A percentile compares a stretch with the other conserved stretches of the same genome.
Conservation (phyloP, 495 filamentous ascomycete species). For the Opeltia flavorubescens region DNA sequence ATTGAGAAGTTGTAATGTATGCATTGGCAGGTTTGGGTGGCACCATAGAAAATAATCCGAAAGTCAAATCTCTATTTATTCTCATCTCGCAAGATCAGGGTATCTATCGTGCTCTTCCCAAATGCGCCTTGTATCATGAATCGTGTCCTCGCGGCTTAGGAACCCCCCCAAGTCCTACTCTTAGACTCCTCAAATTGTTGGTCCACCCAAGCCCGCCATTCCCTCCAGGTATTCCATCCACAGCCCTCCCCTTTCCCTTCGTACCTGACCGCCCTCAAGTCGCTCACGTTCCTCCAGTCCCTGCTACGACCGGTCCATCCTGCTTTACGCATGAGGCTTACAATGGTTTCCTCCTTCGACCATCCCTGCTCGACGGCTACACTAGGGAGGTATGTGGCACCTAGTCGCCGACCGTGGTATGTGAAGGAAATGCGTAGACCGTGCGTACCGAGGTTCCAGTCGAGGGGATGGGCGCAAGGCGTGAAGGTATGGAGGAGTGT, state of each 20-base stretch:
- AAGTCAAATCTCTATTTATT: too few relatives aligned
- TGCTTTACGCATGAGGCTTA: slow-evolving; percentile 86
- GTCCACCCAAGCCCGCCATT: slow-evolving; percentile 63
- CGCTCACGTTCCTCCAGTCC: slow-evolving; percentile 58
- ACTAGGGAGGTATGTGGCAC: slow-evolving; percentile 82
- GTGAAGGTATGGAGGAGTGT: slow-evolving; percentile 70
- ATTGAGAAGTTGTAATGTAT: too few relatives aligned
- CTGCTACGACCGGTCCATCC: slow-evolving; percentile 60
- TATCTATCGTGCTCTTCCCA: too few relatives aligned
- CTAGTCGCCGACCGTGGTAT: slow-evolving; percentile 44
- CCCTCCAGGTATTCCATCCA: slow-evolving; percentile 57
- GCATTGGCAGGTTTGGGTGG: too few relatives aligned
- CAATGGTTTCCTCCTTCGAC: slow-evolving; percentile 84
- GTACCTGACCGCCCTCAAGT: slow-evolving; percentile 64
- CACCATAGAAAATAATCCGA: too few relatives aligned
- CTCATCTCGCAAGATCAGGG: too few relatives aligned
- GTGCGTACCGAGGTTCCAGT: slow-evolving; percentile 78
- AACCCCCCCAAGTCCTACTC: neutral
- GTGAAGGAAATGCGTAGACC: slow-evolving; percentile 67
- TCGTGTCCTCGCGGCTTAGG: too few relatives aligned
- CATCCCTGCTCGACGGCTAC: slow-evolving; percentile 87
- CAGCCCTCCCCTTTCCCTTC: slow-evolving; percentile 62
- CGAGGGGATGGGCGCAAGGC: slow-evolving; percentile 53
- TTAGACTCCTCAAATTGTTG: neutral
- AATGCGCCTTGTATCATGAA: too few relatives aligned